phyloP scores from a whole-genome alignment of 176 grass and related monocot genomes.

The Otatea glauca region DNA sequence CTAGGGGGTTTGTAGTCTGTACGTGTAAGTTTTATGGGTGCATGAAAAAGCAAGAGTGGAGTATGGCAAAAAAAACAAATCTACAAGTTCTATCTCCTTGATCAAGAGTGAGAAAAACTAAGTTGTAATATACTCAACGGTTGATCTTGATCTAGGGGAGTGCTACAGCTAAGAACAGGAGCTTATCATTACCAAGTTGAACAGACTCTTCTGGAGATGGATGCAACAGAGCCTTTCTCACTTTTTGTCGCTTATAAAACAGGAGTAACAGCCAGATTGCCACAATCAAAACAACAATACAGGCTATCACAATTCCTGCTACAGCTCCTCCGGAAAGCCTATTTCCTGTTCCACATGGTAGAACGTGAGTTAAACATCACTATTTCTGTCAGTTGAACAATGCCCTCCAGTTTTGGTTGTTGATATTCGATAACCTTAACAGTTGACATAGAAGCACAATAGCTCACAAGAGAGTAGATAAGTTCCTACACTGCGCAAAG shows the following conservation, averaged over 20 bases:
- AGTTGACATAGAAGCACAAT: constrained; percentile 39
- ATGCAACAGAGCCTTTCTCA: constrained; percentile 50
- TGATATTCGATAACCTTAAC: constrained; percentile 33
- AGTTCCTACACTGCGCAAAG: constrained; percentile 67
- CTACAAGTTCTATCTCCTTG: neutral
- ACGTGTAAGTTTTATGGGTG: neutral
- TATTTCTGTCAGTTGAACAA: constrained; percentile 34
- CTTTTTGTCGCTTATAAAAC: constrained; percentile 66
- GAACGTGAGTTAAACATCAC: constrained; percentile 29
- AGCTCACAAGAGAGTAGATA: constrained; percentile 40
- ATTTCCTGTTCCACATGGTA: constrained; percentile 26
- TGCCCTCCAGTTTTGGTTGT: constrained; percentile 33
- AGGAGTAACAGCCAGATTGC: constrained; percentile 40
- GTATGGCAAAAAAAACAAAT: neutral
- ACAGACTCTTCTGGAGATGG: constrained; percentile 62
- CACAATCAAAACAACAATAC: constrained; percentile 42
- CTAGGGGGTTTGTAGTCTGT: neutral
- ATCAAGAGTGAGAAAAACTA: neutral
- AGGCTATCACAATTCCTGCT: constrained; percentile 62
- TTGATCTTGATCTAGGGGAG: neutral
- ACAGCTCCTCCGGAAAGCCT: constrained; percentile 57
- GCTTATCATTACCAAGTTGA: constrained; percentile 49
- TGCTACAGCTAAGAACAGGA: neutral
- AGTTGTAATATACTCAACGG: neutral
- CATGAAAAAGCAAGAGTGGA: neutral